These are phyloP conservation scores for Crotalaria pallida DNA, from an alignment of 306 rosid genomes.

Conservation along the genomic window DNA sequence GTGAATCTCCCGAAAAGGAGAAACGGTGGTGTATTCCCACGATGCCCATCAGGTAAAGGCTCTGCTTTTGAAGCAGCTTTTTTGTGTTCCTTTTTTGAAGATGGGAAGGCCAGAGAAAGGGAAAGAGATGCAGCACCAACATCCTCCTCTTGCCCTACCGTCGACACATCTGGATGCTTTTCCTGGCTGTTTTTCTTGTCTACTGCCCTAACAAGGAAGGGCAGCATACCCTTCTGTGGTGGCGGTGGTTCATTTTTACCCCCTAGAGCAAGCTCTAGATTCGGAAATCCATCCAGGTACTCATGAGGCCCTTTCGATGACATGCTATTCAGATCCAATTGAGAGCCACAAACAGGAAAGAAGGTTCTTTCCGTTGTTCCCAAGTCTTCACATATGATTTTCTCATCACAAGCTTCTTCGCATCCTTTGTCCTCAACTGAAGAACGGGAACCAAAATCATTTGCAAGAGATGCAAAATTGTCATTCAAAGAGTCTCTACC, in stretches of 20 bases:
- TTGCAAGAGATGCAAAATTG: conserved; percentile 23
- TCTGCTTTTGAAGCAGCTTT: conserved; percentile 51
- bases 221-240: conserved; percentile 53
- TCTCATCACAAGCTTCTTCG: conserved; percentile 53
- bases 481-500: conserved; percentile 33
- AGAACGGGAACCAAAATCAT: conserved; percentile 36
- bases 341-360: conserved; percentile 51
- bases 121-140: conserved; percentile 71
- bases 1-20: conserved; percentile 64
- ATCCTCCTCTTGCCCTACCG: conserved; percentile 53
- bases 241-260: conserved; percentile 54
- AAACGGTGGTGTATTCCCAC: conserved; percentile 54
- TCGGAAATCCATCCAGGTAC: conserved; percentile 44
- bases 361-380: conserved; percentile 69
- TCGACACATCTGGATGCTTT: conserved; percentile 31
- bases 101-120: conserved; percentile 81
- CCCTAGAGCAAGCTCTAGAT: conserved; percentile 86
- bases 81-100: conserved; percentile 56
- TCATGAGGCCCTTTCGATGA: conserved; percentile 32
- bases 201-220: conserved; percentile 66
- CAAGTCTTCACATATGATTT: conserved; percentile 64
- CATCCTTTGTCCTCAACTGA: conserved; percentile 41
- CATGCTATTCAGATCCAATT: conserved; percentile 16
- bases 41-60: conserved; percentile 51
- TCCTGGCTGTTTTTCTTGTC: conserved; percentile 46